Evolutionary conservation across 371 early-diverging fungal species (phyloP).

Genomic region (Rhizopus delemar): DNA sequence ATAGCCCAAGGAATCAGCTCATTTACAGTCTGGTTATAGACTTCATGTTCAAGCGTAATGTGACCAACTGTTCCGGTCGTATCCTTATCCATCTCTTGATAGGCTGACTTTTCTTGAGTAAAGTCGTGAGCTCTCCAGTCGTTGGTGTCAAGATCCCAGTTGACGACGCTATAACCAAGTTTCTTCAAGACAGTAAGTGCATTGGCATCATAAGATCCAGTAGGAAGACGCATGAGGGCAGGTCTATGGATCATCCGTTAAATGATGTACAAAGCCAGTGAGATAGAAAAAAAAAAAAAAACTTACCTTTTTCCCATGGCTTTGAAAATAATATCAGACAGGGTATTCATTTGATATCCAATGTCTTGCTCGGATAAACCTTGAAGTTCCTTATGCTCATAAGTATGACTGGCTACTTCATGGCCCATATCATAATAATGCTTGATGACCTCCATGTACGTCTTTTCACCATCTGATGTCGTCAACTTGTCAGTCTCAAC

Average conservation of each 20-base stretch:
- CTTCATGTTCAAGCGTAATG: conserved; percentile 39
- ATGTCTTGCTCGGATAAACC: conserved; percentile 16
- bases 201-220: conserved; percentile 36
- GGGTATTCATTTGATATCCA: conserved; percentile 20
- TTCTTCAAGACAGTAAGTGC: conserved; percentile 36
- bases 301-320: conserved; percentile 15
- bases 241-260: conserved; percentile 7
- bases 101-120: conserved; percentile 11
- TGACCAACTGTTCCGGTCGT: conserved; percentile 21
- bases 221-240: conserved; percentile 44
- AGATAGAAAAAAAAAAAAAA: neutral
- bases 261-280: neutral
- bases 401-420: conserved; percentile 46
- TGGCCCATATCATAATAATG: conserved; percentile 22
- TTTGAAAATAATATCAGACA: conserved; percentile 18
- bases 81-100: conserved; percentile 15
- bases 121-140: conserved; percentile 41
- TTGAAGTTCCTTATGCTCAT: conserved; percentile 32
- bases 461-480: conserved; percentile 21
- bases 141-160: conserved; percentile 55
- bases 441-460: conserved; percentile 22
- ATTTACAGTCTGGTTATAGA: conserved; percentile 25
- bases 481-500: conserved; percentile 8
- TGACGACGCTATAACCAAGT: conserved; percentile 45
- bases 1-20: conserved; percentile 34